Percentiles rank a stretch among this genome's conserved stretches.
phyloP scores from a whole-genome alignment of 176 grass and related monocot species.

The Echinochloa phyllopogon region DNA sequence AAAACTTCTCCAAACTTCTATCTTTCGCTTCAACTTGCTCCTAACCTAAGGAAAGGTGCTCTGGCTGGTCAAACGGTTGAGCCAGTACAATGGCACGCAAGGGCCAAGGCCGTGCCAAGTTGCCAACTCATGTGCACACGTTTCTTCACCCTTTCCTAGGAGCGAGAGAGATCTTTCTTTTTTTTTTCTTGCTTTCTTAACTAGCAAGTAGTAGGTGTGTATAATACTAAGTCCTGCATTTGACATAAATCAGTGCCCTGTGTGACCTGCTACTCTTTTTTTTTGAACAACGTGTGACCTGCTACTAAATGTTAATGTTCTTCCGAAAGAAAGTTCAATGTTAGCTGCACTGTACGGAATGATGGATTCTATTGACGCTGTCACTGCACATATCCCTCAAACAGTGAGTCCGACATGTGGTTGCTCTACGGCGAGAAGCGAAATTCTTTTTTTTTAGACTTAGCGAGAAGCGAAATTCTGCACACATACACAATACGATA shows the following conservation, averaged over 20 bases:
- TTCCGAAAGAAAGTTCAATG: neutral
- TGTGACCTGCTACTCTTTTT: constrained; percentile 2
- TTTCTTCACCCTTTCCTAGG: constrained; percentile 2
- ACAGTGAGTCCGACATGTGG: too few species aligned
- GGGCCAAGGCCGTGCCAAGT: neutral
- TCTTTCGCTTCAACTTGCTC: neutral
- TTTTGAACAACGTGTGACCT: too few species aligned
- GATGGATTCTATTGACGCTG: too few species aligned
- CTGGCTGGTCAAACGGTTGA: constrained; percentile 25
- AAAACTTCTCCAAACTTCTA: neutral
- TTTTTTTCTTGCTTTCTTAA: constrained; percentile 12
- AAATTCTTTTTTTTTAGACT: too few species aligned
- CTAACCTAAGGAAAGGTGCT: neutral
- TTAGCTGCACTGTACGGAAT: neutral
- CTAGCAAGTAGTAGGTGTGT: neutral
- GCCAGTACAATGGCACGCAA: neutral
- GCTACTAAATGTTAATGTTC: neutral
- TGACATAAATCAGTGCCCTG: constrained; percentile 7
- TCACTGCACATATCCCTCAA: too few species aligned
- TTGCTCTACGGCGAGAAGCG: too few species aligned
- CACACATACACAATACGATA: too few species aligned
- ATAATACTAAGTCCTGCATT: too few species aligned
- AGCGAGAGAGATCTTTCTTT: neutral
- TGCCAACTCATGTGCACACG: neutral
- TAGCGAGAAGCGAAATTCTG: too few species aligned